Evolutionary conservation across 1,284 basidiomycete genomes (phyloP), one percentile per base, ranked within the genome.

Genomic region (Kalmanozyma brasiliensis): DNA sequence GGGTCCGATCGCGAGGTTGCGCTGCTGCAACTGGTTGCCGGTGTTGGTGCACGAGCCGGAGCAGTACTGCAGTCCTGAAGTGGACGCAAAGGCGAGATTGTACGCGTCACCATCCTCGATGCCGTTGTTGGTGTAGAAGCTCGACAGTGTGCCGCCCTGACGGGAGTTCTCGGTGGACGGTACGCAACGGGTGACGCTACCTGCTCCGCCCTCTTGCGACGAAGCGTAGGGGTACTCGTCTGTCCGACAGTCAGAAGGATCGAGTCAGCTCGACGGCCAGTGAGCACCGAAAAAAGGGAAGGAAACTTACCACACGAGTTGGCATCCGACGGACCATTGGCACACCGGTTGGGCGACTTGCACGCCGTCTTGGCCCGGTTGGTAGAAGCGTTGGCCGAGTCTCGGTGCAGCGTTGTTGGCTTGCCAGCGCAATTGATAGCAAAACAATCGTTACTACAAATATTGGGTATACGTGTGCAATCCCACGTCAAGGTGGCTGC

Each of bases 141-240:
- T 65, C 43, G 44, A 45, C 2, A 72, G 52, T 7, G 61, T 69
- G 22, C 66, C 69, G 17, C 69, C 69, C 42, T 76, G 72, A 14
- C 64, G 58, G 9, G 46, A 52, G 61, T 76, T 76, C 23, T 76
- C 71, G 32, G 65, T 61, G 36, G 43, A 32, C 13, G 67, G 63
- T 2, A 74, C 71, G 42, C 74, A 76, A 29, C 74, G 66, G 2
- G 72, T 74, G 1, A 71, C 53, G 17, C 72, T 61, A 14, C 64
- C 65, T 2, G 65, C 56, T 4, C 73, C 73, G 40, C 74, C 74
- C 35, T 76, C 72, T 4, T 51, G 32, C 3, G 67, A 62, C 7
- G 70, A 73, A 13, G 71, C 74, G 47, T 62, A 74, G 11, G 73
- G 73, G 48, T 69, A 72, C 38, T 74, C 73, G 30, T 74, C 67